Evolutionary conservation across 2,329 filamentous ascomycete genomes (phyloP).

Genomic region (Leptographium galeiforme): DNA sequence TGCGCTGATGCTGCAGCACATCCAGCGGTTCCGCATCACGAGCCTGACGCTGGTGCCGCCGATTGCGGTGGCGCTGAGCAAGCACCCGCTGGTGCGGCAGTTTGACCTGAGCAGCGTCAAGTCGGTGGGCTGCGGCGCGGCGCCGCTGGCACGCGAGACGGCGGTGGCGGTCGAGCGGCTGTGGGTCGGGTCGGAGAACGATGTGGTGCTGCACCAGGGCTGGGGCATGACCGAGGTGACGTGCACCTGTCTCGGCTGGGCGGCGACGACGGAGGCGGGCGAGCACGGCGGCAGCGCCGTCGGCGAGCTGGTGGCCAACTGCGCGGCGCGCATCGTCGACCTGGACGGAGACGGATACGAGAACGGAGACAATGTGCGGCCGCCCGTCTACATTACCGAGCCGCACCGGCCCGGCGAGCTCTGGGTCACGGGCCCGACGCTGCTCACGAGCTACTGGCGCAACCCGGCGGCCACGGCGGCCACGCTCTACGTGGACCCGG

Average conservation of each 20-base stretch:
- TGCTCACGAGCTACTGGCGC: constrained; percentile 68
- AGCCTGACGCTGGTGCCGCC: constrained; percentile 57
- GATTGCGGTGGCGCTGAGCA: constrained; percentile 59
- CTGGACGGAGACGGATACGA: constrained; percentile 31
- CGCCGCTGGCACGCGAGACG: constrained; percentile 48
- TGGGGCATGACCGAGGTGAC: constrained; percentile 85
- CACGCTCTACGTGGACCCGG: constrained; percentile 30
- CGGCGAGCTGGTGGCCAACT: constrained; percentile 57
- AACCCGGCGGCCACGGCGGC: constrained; percentile 53
- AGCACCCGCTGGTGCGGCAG: constrained; percentile 50
- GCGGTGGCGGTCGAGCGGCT: constrained; percentile 40
- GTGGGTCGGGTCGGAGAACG: constrained; percentile 28
- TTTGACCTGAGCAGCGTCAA: constrained; percentile 58
- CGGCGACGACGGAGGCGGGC: constrained; percentile 25
- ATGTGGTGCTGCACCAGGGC: constrained; percentile 43
- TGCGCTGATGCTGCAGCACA: constrained; percentile 51
- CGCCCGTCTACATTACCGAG: constrained; percentile 26
- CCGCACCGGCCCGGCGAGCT: constrained; percentile 52
- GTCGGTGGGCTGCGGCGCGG: constrained; percentile 49
- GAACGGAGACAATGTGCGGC: background rate
- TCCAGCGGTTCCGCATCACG: constrained; percentile 57
- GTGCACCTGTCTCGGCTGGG: constrained; percentile 54
- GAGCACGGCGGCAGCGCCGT: constrained; percentile 28
- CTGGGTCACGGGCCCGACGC: constrained; percentile 57
- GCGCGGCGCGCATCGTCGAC: constrained; percentile 52